Evolutionary conservation across 208 protist genomes (phyloP).

Genomic region (Crithidia fasciculata): DNA sequence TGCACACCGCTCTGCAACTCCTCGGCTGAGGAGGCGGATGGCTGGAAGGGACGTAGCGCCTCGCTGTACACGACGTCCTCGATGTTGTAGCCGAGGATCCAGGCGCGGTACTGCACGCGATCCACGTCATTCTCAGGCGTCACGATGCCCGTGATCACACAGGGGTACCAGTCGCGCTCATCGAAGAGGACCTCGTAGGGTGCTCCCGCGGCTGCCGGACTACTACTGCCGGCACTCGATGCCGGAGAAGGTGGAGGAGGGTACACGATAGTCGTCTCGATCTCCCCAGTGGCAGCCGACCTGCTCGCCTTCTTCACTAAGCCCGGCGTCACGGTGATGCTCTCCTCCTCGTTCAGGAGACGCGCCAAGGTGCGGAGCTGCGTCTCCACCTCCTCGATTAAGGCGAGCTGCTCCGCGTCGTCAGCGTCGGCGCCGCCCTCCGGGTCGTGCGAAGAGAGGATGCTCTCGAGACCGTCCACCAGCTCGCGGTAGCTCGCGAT

Average conservation of each 20-base stretch:
- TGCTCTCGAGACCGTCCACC: slow-evolving; percentile 30
- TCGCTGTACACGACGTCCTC: slow-evolving; percentile 69
- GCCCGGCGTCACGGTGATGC: slow-evolving; percentile 44
- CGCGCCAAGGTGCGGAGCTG: slow-evolving; percentile 47
- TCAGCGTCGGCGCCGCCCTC: slow-evolving; percentile 26
- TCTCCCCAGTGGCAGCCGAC: slow-evolving; percentile 18
- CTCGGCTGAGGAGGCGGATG: slow-evolving; percentile 24
- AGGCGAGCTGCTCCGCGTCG: slow-evolving; percentile 42
- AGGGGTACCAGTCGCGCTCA: slow-evolving; percentile 68
- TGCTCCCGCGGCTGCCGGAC: slow-evolving; percentile 23
- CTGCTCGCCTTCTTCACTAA: slow-evolving; percentile 32
- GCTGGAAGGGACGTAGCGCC: slow-evolving; percentile 62
- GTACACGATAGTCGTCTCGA: slow-evolving; percentile 20
- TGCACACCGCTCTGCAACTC: slow-evolving; percentile 48
- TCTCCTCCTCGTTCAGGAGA: slow-evolving; percentile 66
- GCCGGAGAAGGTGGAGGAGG: background rate
- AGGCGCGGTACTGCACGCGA: slow-evolving; percentile 58
- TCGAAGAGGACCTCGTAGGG: slow-evolving; percentile 83
- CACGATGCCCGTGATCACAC: slow-evolving; percentile 65
- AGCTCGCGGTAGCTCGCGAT: slow-evolving; percentile 38
- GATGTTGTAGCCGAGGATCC: slow-evolving; percentile 78
- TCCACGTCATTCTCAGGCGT: slow-evolving; percentile 51
- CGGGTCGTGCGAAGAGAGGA: slow-evolving; percentile 21
- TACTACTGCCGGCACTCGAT: slow-evolving; percentile 3
- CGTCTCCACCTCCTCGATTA: slow-evolving; percentile 56